A percentile compares a stretch with the other conserved stretches of the same genome.
Evolutionary conservation across 208 protist species (phyloP).

Genomic region (Strigomonas oncopelti): DNA sequence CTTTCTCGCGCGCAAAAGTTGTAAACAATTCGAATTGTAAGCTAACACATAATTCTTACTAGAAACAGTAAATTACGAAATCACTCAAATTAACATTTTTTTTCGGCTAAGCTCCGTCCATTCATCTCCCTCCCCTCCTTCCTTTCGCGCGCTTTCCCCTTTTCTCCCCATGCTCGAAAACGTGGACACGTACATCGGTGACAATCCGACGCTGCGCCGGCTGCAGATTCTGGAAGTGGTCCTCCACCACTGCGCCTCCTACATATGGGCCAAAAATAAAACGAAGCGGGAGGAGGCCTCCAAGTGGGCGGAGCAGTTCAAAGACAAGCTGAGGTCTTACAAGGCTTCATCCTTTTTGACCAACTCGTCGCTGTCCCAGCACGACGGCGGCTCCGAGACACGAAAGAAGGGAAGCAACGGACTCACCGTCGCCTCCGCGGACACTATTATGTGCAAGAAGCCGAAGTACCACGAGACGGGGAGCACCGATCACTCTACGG

Average conservation of each 20-base stretch:
- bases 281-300: constrained; percentile 25
- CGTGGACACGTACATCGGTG: constrained; percentile 40
- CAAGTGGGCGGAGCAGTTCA: constrained; percentile 33
- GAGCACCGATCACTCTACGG: background rate
- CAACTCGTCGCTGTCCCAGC: background rate
- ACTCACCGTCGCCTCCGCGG: constrained; percentile 32
- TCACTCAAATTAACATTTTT: no score
- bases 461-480: constrained; percentile 1
- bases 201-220: constrained; percentile 50
- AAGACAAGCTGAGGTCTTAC: constrained; percentile 9
- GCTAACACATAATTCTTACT: no score
- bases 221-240: constrained; percentile 54
- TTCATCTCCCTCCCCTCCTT: background rate
- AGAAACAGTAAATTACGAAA: no score
- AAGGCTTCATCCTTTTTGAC: background rate
- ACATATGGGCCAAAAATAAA: constrained; percentile 41
- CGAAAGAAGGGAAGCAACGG: constrained; percentile 33
- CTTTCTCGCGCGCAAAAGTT: no score
- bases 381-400: constrained; percentile 11
- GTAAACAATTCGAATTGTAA: no score
- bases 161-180: constrained; percentile 13
- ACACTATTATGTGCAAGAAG: constrained; percentile 27
- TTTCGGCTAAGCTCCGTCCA: background rate
- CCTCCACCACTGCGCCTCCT: constrained; percentile 41
- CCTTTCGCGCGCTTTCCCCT: constrained; percentile 4